Evolutionary conservation across 257 asterid genomes (phyloP), one percentile per base, ranked within the genome.

Genomic region (Petunia secreta): DNA sequence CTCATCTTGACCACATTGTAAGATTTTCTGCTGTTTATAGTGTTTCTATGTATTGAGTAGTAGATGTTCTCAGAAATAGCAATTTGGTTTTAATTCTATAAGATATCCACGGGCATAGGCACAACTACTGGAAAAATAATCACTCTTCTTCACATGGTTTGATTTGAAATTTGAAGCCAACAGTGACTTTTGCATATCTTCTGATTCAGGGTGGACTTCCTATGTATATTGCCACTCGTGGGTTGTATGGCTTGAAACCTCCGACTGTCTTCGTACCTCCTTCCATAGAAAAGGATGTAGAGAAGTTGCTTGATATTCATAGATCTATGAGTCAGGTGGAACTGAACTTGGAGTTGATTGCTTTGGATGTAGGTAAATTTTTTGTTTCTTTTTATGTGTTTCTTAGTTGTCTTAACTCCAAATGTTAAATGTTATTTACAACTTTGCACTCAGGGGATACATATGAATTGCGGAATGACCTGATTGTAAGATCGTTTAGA

Each of bases 1-100:
- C 97, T 62, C 99, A 96, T 88, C 98, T 96, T 54, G 99, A 96
- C 86, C 99, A 96, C 89, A 93, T 96, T 84, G 99, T 96, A 91
- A 75, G 90, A 55, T 40, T 63, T 77, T 13, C 53, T 2, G 3
- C 41, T 37, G 9, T 81, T 80, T 39, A 44, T 39, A 52, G 57
- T 52, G 57, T 52, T 50, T 73, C 25, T 50, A 36, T 5, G 36
- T 34, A 10, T 73, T 50, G 11, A 71, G 62, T 34, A 25, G 15
- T 34, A 7, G n/a, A 46, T 25, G 41, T 34, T 1, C 77, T 71
- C 60, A 25, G 34, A 5, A 11, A 71, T 59, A 48, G n/a, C 34
- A 71, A 68, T 25, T 71, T 71, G 10, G 25, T 25, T 46, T 25
- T 71, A 44, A 2, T 3, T 16, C n/a, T 0, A 41, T 46, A 46